phyloP scores from a whole-genome alignment of 345 rosid species.

The Heritiera littoralis region DNA sequence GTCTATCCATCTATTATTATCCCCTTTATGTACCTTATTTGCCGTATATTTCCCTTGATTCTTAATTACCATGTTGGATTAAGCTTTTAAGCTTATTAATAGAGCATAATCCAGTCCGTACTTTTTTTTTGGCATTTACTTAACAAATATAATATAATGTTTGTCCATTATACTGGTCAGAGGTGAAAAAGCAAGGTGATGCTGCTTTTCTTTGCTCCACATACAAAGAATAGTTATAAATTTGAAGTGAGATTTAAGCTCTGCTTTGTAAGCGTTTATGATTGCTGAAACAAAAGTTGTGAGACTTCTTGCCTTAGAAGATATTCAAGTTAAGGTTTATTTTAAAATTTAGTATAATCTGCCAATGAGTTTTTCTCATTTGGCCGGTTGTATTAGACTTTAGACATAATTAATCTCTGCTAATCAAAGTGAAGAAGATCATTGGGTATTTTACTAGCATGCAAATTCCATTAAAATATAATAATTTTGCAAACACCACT shows the following conservation, averaged over 20 bases:
- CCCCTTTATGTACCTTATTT: not conserved
- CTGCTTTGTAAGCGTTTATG: not conserved
- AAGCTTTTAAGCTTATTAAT: not conserved
- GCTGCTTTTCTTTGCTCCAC: not conserved
- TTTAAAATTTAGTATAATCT: not conserved
- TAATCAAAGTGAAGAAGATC: not conserved
- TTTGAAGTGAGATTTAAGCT: not conserved
- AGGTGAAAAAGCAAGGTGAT: not conserved
- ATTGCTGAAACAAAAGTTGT: not conserved
- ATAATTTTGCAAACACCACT: not conserved
- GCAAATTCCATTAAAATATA: not conserved
- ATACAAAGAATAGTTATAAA: not conserved
- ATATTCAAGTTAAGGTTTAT: not conserved
- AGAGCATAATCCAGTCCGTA: not conserved
- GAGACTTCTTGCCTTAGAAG: slow-evolving; percentile 6
- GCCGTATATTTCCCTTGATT: not conserved
- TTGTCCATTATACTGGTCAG: not conserved
- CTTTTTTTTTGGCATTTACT: not conserved
- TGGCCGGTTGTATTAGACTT: not conserved
- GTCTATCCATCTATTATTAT: not conserved
- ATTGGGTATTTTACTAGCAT: not conserved
- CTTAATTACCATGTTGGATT: not conserved
- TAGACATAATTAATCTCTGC: not conserved
- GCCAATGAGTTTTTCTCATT: not conserved
- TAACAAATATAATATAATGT: not conserved